phyloP scores from a whole-genome alignment of 2,329 filamentous ascomycete genomes.

The Hypoxylon sp. region DNA sequence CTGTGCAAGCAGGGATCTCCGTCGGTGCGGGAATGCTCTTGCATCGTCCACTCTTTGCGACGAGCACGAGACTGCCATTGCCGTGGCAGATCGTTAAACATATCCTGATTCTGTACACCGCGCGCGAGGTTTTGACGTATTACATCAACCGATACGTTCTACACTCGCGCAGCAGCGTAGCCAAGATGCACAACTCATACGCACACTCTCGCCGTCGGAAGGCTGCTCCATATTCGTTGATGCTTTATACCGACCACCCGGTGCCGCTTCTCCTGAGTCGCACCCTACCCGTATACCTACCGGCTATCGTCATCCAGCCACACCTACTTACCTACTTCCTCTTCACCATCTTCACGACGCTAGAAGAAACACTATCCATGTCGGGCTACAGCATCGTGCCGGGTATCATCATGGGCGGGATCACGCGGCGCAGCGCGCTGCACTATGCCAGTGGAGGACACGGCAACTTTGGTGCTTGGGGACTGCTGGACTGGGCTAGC shows the following conservation, averaged over 20 bases:
- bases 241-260: slow-evolving; percentile 74
- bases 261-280: slow-evolving; percentile 68
- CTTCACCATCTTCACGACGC: slow-evolving; percentile 67
- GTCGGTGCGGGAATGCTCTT: slow-evolving; percentile 49
- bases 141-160: slow-evolving; percentile 76
- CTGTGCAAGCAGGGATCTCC: slow-evolving; percentile 54
- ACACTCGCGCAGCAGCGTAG: slow-evolving; percentile 58
- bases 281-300: slow-evolving; percentile 71
- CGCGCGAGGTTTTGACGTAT: slow-evolving; percentile 72
- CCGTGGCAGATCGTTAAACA: slow-evolving; percentile 64
- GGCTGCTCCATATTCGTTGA: slow-evolving; percentile 68
- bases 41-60: slow-evolving; percentile 55
- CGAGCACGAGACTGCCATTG: slow-evolving; percentile 58
- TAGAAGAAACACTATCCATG: slow-evolving; percentile 72
- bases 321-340: slow-evolving; percentile 78
- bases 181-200: slow-evolving; percentile 54
- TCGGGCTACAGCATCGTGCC: slow-evolving; percentile 72
- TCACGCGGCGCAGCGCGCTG: slow-evolving; percentile 54
- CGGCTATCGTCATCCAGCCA: slow-evolving; percentile 70
- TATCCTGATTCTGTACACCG: slow-evolving; percentile 52
- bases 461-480: slow-evolving; percentile 70
- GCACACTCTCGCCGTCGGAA: slow-evolving; percentile 60
- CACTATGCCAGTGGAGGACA: slow-evolving; percentile 65
- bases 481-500: slow-evolving; percentile 68
- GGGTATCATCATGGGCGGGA: slow-evolving; percentile 62